These are phyloP conservation scores for Kwoniella bestiolae DNA, from an alignment of 768 basidiomycete genomes.

Conservation along the genomic window DNA sequence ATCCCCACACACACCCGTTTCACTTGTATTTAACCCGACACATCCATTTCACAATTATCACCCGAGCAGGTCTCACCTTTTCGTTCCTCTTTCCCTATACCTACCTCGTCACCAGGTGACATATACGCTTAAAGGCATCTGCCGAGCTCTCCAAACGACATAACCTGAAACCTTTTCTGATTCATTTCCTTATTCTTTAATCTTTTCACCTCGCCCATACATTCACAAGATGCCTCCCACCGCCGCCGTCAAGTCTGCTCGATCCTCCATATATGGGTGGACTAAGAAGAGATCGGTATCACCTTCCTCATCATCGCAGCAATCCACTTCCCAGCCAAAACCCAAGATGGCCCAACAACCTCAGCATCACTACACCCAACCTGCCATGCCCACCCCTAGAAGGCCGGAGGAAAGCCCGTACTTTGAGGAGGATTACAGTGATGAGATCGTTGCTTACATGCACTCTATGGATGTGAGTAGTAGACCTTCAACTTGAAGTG, in stretches of 20 bases:
- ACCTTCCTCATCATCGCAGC: conserved; percentile 23
- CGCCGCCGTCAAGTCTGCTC: conserved; percentile 37
- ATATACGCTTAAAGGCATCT: not conserved
- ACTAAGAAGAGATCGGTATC: conserved; percentile 46
- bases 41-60: conserved; percentile 6
- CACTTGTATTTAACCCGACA: conserved; percentile 6
- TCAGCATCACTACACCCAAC: conserved; percentile 19
- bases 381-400: conserved; percentile 16
- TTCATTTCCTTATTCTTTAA: conserved; percentile 17
- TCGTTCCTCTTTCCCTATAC: conserved; percentile 6
- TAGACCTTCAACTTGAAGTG: not conserved
- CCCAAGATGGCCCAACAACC: conserved; percentile 22
- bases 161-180: not conserved
- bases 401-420: conserved; percentile 60
- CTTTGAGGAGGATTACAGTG: conserved; percentile 92
- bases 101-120: not conserved
- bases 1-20: conserved; percentile 9
- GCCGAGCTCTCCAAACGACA: not conserved
- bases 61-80: conserved; percentile 31
- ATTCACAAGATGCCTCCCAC: conserved; percentile 45
- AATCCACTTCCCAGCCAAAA: conserved; percentile 23
- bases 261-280: conserved; percentile 41
- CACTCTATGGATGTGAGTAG: conserved; percentile 93
- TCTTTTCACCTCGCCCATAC: conserved; percentile 14
- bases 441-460: conserved; percentile 93